Evolutionary conservation across 78 protist species (phyloP), one percentile per base, ranked within the genome.

Genomic region (Chrysochromulina parva): DNA sequence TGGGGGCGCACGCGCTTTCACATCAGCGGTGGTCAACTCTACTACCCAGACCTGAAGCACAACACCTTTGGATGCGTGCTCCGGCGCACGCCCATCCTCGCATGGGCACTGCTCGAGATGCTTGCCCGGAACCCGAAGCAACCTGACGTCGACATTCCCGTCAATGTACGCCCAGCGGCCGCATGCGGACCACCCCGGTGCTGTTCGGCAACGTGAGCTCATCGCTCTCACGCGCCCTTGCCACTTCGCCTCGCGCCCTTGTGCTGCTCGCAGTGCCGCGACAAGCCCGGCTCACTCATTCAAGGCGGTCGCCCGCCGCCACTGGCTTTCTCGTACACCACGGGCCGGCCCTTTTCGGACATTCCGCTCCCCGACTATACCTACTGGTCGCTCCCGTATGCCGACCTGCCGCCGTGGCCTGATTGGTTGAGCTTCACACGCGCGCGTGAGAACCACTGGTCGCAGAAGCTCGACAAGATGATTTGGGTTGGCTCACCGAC

Each of bases 1-100:
- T 74, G 82, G 82, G 82, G 82, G 28, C 82, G 82, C 55, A 74
- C 82, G 82, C 82, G 82, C 82, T 74, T 74, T n/a, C 82, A 74
- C 26, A 48, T 74, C 55, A 55, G 38, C 28, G 55, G 55, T 55
- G 82, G 82, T 55, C 19, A 4, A 26, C 82, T 74, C 28, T 74
- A 48, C 55, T 74, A 74, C 82, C 82, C 82, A 2, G 24, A 74
- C 55, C 55, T 74, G 24, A 74, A 74, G 55, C 82, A 74, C 82
- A 74, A 74, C 26, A 74, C 82, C n/a, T 74, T 74, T 17, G 82
- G 82, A 53, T 74, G 82, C 82, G 82, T 74, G 26, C 82, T 74
- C 26, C 82, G 82, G 13, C 82, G 82, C 55, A 48, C 82, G 82
- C 82, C 82, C 57, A 74, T 74, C 82, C 82, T 74, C 82, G 82